phyloP scores from a whole-genome alignment of 371 early-diverging fungal genomes.

The Apophysomyces variabilis region DNA sequence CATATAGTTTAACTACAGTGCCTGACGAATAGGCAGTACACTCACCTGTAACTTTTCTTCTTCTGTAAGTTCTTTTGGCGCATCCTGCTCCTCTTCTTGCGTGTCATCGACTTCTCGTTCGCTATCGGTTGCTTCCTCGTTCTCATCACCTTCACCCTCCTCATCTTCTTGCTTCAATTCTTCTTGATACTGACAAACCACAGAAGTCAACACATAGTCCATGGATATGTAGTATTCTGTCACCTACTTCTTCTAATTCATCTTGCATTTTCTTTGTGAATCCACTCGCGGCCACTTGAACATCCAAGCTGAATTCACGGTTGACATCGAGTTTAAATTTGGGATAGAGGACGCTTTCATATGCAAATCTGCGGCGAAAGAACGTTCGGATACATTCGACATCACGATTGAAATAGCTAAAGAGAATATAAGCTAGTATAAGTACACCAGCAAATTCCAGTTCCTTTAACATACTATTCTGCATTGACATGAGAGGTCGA shows the following conservation, averaged over 20 bases:
- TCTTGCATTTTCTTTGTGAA: constrained; percentile 90
- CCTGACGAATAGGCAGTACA: neutral
- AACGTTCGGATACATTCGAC: constrained; percentile 96
- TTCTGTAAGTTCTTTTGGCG: constrained; percentile 30
- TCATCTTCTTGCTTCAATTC: constrained; percentile 47
- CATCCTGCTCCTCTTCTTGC: constrained; percentile 34
- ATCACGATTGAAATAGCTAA: constrained; percentile 96
- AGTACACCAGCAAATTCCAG: neutral
- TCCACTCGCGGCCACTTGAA: constrained; percentile 95
- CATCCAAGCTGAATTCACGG: constrained; percentile 89
- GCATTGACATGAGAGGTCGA: constrained; percentile 95
- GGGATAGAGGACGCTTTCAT: constrained; percentile 90
- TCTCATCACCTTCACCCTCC: constrained; percentile 37
- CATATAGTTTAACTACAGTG: neutral
- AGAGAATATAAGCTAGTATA: neutral
- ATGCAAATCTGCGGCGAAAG: constrained; percentile 89
- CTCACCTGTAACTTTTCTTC: constrained; percentile 29
- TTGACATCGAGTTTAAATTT: constrained; percentile 84
- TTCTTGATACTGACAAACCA: constrained; percentile 44
- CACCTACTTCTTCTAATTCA: constrained; percentile 75
- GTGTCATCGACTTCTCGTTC: constrained; percentile 42
- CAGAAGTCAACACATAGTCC: neutral
- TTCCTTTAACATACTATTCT: constrained; percentile 64
- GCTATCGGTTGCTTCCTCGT: constrained; percentile 30
- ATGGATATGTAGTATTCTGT: constrained; percentile 15